Evolutionary conservation across 495 filamentous ascomycete species (phyloP).

Genomic region (Penicillium steckii): DNA sequence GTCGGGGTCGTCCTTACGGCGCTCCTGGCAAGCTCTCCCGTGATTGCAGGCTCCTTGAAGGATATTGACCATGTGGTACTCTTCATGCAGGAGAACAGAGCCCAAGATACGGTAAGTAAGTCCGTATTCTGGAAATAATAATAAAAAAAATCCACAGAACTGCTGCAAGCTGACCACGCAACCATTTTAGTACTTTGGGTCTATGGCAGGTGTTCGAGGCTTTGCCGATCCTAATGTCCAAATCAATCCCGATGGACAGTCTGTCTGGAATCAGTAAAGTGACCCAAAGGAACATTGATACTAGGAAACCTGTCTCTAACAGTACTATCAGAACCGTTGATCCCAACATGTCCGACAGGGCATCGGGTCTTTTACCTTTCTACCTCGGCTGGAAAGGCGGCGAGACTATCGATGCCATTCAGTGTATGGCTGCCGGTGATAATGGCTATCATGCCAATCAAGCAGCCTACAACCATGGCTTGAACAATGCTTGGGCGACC

Average conservation of each 20-base stretch:
- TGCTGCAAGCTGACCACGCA: neutral
- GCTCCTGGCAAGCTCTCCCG: constrained; percentile 22
- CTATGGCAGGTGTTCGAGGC: constrained; percentile 55
- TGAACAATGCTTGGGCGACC: constrained; percentile 53
- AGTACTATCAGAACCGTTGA: constrained; percentile 17
- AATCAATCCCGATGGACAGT: constrained; percentile 40
- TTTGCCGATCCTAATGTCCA: constrained; percentile 59
- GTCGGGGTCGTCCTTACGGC: constrained; percentile 17
- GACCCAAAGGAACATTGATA: neutral
- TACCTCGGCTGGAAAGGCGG: constrained; percentile 53
- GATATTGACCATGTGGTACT: constrained; percentile 59
- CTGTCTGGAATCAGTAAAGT: constrained; percentile 51
- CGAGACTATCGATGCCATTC: constrained; percentile 46
- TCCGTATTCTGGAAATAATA: neutral
- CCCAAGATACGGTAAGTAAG: constrained; percentile 36
- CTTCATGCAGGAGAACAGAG: constrained; percentile 57
- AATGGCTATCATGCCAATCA: constrained; percentile 54
- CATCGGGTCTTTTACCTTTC: constrained; percentile 47
- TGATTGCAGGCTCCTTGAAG: constrained; percentile 38
- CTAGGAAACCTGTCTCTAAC: neutral
- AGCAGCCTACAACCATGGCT: constrained; percentile 44
- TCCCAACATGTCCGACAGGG: constrained; percentile 16
- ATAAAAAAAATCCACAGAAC: neutral
- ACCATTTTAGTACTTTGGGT: constrained; percentile 46
- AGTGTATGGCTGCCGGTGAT: constrained; percentile 52